Conservation (phyloP, 2,329 filamentous ascomycete species). For the Aureobasidium sp. region DNA sequence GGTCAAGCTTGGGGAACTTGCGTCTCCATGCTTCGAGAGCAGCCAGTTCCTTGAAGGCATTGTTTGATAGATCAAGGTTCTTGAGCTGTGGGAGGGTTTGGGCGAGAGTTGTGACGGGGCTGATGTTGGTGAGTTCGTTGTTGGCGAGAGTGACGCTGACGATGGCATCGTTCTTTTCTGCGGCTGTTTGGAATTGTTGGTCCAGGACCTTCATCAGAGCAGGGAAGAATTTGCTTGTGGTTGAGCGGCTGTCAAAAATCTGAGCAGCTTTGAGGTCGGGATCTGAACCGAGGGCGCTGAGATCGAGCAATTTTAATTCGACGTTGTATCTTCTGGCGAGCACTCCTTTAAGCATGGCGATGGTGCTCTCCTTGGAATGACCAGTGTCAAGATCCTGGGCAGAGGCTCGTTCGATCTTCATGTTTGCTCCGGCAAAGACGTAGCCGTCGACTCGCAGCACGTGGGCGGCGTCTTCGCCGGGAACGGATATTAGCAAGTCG, state of each 20-base stretch:
- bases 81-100: constrained; percentile 76
- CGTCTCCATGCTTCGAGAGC: constrained; percentile 67
- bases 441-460: constrained; percentile 33
- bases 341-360: constrained; percentile 57
- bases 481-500: constrained; percentile 30
- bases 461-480: constrained; percentile 25
- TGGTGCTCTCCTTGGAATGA: constrained; percentile 45
- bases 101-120: constrained; percentile 64
- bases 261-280: constrained; percentile 62
- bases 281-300: constrained; percentile 70
- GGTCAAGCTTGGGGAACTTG: constrained; percentile 70
- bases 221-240: constrained; percentile 80
- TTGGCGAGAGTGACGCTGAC: constrained; percentile 72
- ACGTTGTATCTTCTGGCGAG: constrained; percentile 66
- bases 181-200: constrained; percentile 60
- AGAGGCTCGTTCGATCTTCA: constrained; percentile 27
- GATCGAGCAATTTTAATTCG: constrained; percentile 66
- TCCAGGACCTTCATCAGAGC: constrained; percentile 85
- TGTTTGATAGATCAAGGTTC: constrained; percentile 82
- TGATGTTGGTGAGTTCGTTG: constrained; percentile 68
- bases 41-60: constrained; percentile 62
- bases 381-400: constrained; percentile 14
- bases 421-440: constrained; percentile 30
- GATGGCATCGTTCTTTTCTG: constrained; percentile 69
- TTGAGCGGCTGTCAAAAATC: constrained; percentile 63